Base-by-base conservation (phyloP, 176 grass and related monocot genomes). In the Bromus sterilis region DNA sequence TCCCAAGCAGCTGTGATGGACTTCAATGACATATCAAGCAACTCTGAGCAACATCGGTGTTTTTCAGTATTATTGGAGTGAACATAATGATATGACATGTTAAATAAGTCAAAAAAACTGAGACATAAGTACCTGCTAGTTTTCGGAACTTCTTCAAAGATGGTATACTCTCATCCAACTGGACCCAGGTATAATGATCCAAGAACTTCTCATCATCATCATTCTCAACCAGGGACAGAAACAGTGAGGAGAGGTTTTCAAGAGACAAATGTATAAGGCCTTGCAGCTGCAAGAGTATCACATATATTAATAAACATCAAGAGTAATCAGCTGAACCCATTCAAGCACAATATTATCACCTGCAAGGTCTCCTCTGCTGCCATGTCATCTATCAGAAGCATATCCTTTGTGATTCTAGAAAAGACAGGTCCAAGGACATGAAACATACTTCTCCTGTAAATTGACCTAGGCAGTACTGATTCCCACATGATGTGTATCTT, bases 11-110 rank as follows among this genome's bases (percentile, higher is more conserved):
- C 42, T 57, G 88, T 95, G 35, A 98, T 98, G 44, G 95, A 93
- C 84, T 95, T 98, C 78, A 98, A 74, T 26, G 92, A 89, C 92
- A 98, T 95, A 93, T 95, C 95, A 88, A 93, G 90, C 88, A 98
- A 88, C 36, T 95, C 95, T 98, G 32, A 48, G 78, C 55, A 87
- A 65, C 37, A 84, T 77, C 40, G 59, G 14, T 68, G 60, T 73
- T 77, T 67, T 67, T 85, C 25, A 82, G 70, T 71, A 74, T 63
- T 79, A 68, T 49, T 7, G 23, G 24, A 78, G 24, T 0, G 4
- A 60, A 78, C 39, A 48, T 21, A 53, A 57, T 75, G 46, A 75
- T 49, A 53, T 32, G 24, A 48, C 68, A 5, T 21, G 39, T 49
- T 46, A 76, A 87, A 76, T n/a, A 9, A 86, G 15, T 12, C 57